Base-by-base conservation (phyloP, 192 early-diverging fungal species). In the Backusella morwellensis region DNA sequence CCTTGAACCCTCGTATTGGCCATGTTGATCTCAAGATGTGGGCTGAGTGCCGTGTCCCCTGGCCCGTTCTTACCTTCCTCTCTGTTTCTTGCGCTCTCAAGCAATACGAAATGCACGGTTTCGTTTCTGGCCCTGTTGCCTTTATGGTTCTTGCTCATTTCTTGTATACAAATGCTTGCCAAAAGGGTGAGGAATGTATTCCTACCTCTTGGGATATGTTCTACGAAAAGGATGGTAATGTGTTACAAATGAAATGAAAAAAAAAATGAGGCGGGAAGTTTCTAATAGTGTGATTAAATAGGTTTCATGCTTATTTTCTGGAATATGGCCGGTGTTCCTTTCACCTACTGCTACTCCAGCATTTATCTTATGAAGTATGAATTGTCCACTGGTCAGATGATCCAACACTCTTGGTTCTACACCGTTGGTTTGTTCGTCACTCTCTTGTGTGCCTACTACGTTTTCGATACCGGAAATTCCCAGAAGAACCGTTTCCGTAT, bases 281-380 rank as follows among this genome's bases (percentile, higher is more conserved):
- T 23, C 2, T 56, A 17, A 9, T 66, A 59, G n/a, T 75, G 66
- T 47, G 44, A 42, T 69, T 35, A 21, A 63, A n/a, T 66, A 84
- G 85, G 85, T 35, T 86, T 83, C 82, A 86, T 86, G 85, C 75
- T 86, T 26, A 85, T 86, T 34, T 86, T 86, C 75, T 86, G 85
- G 85, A 86, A 86, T 63, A 75, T 82, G 73, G 87, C 85, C 29
- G 85, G 85, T 81, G 85, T 86, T 23, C 85, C 85, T 17, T 86
- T 86, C 76, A 86, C 85, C 17, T 86, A 86, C 75, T 86, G 83
- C 63, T 83, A 84, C 41, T 66, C 83, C 21, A 76, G 83, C 17
- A 52, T 86, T 29, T 86, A 86, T 68, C 75, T 86, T 38, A 78
- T 81, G 68, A 82, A 83, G 70, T 80, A 50, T 35, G 76, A 82